Conservation (phyloP, 352 stramenopile genomes). For the Globisporangium parvum region DNA sequence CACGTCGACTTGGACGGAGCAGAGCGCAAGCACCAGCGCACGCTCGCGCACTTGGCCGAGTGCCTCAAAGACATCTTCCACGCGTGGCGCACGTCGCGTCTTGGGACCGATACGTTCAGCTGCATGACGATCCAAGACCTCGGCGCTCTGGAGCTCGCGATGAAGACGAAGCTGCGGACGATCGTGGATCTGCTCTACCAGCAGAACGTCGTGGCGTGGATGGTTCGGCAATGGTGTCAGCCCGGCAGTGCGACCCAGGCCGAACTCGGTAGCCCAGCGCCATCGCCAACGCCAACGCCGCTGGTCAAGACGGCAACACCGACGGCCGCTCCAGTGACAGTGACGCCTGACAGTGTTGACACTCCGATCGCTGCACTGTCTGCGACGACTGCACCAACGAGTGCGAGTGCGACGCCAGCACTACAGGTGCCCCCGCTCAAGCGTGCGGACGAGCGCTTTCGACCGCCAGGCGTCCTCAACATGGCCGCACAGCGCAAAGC, state of each 20-base stretch:
- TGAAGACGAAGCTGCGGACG: conserved; percentile 8
- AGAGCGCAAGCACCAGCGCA: conserved; percentile 1
- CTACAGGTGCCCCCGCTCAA: not conserved
- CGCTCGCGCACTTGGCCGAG: conserved; percentile 1
- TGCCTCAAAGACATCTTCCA: conserved; percentile 12
- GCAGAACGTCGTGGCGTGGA: conserved; percentile 11
- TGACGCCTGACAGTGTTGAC: too few relatives aligned
- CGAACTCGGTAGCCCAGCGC: not conserved
- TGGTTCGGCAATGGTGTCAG: not conserved
- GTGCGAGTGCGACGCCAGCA: not conserved
- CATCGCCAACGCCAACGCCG: not conserved
- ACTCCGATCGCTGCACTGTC: too few relatives aligned
- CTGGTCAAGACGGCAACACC: not conserved
- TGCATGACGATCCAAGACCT: conserved; percentile 10
- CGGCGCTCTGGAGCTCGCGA: conserved; percentile 4
- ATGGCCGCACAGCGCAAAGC: not conserved
- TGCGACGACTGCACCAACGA: not conserved
- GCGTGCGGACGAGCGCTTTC: conserved; percentile 1
- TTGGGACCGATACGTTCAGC: conserved; percentile 4
- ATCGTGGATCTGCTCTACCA: conserved; percentile 7
- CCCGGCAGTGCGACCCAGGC: not conserved
- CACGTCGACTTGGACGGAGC: conserved; percentile 1
- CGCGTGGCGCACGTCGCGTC: conserved; percentile 7
- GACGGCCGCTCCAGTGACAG: too few relatives aligned
- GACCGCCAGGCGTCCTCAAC: conserved; percentile 6